These are phyloP conservation scores for Asparagopsis taxiformis DNA, from an alignment of 31 red algal genomes.

Conservation along the genomic window DNA sequence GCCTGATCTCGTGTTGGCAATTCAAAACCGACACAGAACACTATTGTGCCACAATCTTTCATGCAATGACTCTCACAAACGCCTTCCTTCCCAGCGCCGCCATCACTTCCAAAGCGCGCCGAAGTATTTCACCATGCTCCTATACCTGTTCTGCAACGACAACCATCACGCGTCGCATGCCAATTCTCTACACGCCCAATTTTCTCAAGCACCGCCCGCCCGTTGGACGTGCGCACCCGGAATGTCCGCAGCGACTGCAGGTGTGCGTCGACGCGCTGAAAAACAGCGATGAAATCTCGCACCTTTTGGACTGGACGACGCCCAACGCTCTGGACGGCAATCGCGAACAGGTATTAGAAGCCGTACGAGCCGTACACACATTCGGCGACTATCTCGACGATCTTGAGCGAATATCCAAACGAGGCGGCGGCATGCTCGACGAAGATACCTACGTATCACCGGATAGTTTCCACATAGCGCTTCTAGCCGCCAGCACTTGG, in stretches of 20 bases:
- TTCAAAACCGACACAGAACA: no score
- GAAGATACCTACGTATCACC: conserved; percentile 84
- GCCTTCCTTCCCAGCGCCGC: no score
- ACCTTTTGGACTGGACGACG: conserved; percentile 42
- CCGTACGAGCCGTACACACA: conserved; percentile 57
- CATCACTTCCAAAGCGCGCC: no score
- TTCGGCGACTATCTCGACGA: conserved; percentile 74
- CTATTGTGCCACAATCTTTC: no score
- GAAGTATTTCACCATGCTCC: conserved; percentile 6
- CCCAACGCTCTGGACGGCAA: conserved; percentile 1
- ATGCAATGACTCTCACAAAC: no score
- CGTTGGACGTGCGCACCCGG: conserved; percentile 49
- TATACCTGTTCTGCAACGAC: background rate
- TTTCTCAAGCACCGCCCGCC: conserved; percentile 68
- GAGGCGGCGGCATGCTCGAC: conserved; percentile 63
- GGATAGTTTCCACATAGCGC: conserved; percentile 62
- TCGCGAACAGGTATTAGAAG: conserved; percentile 41
- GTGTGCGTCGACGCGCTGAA: conserved; percentile 54
- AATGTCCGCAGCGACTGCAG: conserved; percentile 82
- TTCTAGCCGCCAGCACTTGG: conserved; percentile 73
- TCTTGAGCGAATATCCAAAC: conserved; percentile 35
- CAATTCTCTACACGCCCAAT: conserved; percentile 77
- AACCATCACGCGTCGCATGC: conserved; percentile 50
- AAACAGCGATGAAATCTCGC: conserved; percentile 13
- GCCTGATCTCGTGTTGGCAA: no score